These are phyloP conservation scores for Chaetomium sp. DNA, from an alignment of 2,329 filamentous ascomycete genomes.

Conservation along the genomic window DNA sequence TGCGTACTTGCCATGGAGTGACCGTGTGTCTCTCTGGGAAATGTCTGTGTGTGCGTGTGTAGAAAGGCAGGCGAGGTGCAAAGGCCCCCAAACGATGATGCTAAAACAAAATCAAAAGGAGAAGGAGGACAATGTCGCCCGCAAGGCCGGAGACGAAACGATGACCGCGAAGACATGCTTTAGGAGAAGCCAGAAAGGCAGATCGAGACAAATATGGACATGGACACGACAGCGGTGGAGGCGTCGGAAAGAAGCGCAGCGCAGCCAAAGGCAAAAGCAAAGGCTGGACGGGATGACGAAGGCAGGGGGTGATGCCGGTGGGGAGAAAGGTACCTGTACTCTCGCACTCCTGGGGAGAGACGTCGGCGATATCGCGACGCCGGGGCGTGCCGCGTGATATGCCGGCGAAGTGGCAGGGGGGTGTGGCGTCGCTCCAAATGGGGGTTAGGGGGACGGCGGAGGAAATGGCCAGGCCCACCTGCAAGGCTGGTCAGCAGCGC, in stretches of 20 bases:
- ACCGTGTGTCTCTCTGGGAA: not conserved
- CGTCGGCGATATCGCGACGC: constrained; percentile 4
- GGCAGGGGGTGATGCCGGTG: constrained; percentile 2
- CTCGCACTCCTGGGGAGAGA: not conserved
- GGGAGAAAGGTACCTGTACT: constrained; percentile 16
- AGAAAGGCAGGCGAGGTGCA: constrained; percentile 1
- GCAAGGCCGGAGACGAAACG: not conserved
- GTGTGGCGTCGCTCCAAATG: constrained; percentile 6
- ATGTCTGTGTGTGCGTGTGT: constrained; percentile 1
- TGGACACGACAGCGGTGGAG: constrained; percentile 6
- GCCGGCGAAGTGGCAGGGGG: constrained; percentile 9
- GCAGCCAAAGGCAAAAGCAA: constrained; percentile 17
- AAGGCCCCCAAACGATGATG: not conserved
- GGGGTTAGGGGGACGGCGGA: constrained; percentile 1
- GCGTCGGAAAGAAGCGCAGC: constrained; percentile 7
- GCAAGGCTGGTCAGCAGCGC: constrained; percentile 20
- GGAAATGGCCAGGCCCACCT: constrained; percentile 16
- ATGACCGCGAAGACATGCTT: not conserved
- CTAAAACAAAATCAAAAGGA: not conserved
- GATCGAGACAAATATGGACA: constrained; percentile 1
- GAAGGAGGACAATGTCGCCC: not conserved
- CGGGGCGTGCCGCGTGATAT: constrained; percentile 2
- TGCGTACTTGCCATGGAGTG: not conserved
- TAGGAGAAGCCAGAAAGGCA: not conserved
- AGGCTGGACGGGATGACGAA: constrained; percentile 5